Evolutionary conservation across 179 eudicot genomes (phyloP).

Genomic region (Nepenthes alata): DNA sequence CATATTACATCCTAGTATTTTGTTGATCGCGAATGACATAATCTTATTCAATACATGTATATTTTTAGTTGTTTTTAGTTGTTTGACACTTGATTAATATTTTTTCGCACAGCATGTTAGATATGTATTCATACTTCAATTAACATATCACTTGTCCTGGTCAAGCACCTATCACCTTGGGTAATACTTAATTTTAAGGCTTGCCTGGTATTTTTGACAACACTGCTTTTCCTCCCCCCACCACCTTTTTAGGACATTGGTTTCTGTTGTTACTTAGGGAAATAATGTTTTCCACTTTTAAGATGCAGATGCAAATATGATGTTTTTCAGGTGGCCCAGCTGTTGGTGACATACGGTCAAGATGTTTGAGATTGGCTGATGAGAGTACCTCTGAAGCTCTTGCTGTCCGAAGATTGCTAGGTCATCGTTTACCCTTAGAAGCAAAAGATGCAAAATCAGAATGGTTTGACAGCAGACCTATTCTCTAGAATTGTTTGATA

Average conservation of each 20-base stretch:
- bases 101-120: too few relatives aligned
- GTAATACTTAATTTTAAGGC: too few relatives aligned
- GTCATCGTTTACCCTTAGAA: constrained; percentile 74
- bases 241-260: background rate
- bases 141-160: too few relatives aligned
- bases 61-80: too few relatives aligned
- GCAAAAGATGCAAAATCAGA: constrained; percentile 70
- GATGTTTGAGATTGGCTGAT: constrained; percentile 92
- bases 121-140: too few relatives aligned
- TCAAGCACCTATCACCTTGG: too few relatives aligned
- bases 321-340: constrained; percentile 80
- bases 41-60: too few relatives aligned
- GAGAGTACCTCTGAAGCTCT: constrained; percentile 83
- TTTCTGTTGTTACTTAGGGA: background rate
- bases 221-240: too few relatives aligned
- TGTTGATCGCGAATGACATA: too few relatives aligned
- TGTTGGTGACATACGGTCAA: constrained; percentile 96
- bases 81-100: too few relatives aligned
- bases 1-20: too few relatives aligned
- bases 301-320: constrained; percentile 6
- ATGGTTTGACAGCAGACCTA: constrained; percentile 36
- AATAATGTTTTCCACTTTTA: background rate
- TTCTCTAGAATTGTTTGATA: background rate
- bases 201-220: too few relatives aligned
- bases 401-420: constrained; percentile 75